These are phyloP conservation scores for Leucaena leucocephala DNA, from an alignment of 306 rosid species.

Conservation along the genomic window DNA sequence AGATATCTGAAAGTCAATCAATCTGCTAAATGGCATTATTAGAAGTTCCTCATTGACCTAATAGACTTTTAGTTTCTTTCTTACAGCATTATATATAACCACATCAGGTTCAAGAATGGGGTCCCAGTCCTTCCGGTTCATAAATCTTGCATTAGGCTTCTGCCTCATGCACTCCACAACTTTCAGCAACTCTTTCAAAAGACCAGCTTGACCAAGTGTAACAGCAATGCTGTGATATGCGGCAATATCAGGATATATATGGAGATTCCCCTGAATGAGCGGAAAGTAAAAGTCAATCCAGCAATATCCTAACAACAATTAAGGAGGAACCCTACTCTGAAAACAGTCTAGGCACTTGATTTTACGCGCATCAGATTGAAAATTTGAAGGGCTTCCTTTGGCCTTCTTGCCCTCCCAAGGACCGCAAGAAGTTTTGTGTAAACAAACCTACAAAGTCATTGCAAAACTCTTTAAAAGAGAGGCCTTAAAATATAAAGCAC, in stretches of 20 bases:
- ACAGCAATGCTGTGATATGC: conserved; percentile 93
- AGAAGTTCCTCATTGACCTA: conserved; percentile 22
- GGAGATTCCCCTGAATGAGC: conserved; percentile 66
- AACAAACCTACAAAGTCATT: conserved; percentile 71
- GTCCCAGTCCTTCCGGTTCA: conserved; percentile 68
- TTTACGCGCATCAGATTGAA: conserved; percentile 81
- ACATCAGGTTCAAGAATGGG: conserved; percentile 80
- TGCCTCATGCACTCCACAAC: conserved; percentile 78
- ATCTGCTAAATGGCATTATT: conserved; percentile 23
- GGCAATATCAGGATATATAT: conserved; percentile 86
- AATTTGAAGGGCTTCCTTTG: conserved; percentile 78
- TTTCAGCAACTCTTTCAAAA: conserved; percentile 70
- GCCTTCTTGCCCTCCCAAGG: conserved; percentile 86
- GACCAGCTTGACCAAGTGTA: conserved; percentile 94
- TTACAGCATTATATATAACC: conserved; percentile 88
- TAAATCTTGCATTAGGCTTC: conserved; percentile 59
- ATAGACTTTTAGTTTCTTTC: conserved; percentile 39
- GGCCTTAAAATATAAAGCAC: conserved; percentile 21
- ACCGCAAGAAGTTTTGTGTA: conserved; percentile 85
- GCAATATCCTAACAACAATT: conserved; percentile 27
- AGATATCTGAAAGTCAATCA: conserved; percentile 31
- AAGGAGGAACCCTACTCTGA: conserved; percentile 20
- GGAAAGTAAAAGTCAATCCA: conserved; percentile 40
- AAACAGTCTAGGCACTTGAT: conserved; percentile 43
- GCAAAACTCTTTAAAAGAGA: conserved; percentile 14